Percentiles rank a stretch among this genome's conserved stretches.
phyloP scores from a whole-genome alignment of 1,284 basidiomycete genomes.

The Marasmius tenuissimus region DNA sequence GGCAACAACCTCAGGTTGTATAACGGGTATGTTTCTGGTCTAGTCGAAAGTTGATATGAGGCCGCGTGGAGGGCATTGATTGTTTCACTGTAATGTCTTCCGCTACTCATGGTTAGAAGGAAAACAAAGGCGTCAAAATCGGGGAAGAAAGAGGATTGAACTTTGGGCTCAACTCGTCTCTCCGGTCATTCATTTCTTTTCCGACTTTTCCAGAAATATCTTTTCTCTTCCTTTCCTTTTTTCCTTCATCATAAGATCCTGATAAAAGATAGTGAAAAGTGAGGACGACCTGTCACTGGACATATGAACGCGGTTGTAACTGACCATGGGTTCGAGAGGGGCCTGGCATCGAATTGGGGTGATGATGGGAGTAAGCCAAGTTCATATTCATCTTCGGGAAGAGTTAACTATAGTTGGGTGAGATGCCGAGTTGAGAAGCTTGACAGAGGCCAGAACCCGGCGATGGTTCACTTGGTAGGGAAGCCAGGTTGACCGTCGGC shows the following conservation, averaged over 20 bases:
- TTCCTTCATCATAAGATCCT: conserved; percentile 34
- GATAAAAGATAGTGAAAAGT: background rate
- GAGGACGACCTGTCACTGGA: background rate
- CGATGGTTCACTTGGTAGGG: too few relatives aligned
- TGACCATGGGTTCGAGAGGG: conserved; percentile 33
- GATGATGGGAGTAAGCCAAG: conserved; percentile 12
- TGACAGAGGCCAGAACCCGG: too few relatives aligned
- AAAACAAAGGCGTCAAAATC: background rate
- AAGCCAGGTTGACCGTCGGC: too few relatives aligned
- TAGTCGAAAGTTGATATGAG: conserved; percentile 59
- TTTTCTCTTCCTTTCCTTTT: conserved; percentile 62
- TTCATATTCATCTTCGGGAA: conserved; percentile 3
- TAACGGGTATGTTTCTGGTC: conserved; percentile 60
- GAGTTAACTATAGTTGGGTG: too few relatives aligned
- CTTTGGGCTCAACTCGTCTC: conserved; percentile 56
- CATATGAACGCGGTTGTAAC: background rate
- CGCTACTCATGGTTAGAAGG: conserved; percentile 27
- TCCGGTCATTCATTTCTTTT: conserved; percentile 68
- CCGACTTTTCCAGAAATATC: conserved; percentile 66
- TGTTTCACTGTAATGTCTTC: conserved; percentile 54
- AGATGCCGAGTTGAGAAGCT: too few relatives aligned
- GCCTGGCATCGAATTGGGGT: conserved; percentile 25
- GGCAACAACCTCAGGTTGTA: conserved; percentile 73
- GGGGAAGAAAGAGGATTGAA: conserved; percentile 18
- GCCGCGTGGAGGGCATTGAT: conserved; percentile 55